Conservation (phyloP, 495 filamentous ascomycete species). For the Talaromyces borbonicus region DNA sequence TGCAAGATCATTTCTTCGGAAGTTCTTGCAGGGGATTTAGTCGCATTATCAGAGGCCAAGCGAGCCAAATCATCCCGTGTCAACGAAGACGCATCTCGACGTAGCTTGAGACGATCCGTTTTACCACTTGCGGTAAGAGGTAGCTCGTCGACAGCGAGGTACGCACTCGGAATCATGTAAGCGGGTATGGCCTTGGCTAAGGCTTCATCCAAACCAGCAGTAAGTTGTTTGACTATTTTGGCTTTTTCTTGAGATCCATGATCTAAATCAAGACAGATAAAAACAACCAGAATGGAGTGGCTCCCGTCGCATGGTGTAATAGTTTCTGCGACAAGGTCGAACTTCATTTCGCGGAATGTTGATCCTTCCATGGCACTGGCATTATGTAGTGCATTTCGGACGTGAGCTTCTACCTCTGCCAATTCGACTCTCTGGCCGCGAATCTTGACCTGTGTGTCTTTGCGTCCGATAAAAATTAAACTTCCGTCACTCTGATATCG, state of each 20-base stretch:
- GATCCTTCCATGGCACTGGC: too few relatives aligned
- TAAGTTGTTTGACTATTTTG: too few relatives aligned
- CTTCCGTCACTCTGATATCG: slow-evolving; percentile 12
- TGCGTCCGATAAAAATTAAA: slow-evolving; percentile 15
- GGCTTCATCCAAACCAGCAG: too few relatives aligned
- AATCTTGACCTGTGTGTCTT: slow-evolving; percentile 39
- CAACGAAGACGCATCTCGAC: slow-evolving; percentile 25
- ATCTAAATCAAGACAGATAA: slow-evolving; percentile 21
- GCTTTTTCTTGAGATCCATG: slow-evolving; percentile 15
- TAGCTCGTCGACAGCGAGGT: slow-evolving; percentile 45
- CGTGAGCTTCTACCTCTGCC: slow-evolving; percentile 29
- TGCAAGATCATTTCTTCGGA: slow-evolving; percentile 11
- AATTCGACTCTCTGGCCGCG: slow-evolving; percentile 38
- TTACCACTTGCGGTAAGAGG: slow-evolving; percentile 48
- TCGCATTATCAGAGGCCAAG: too few relatives aligned
- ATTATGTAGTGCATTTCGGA: slow-evolving; percentile 14
- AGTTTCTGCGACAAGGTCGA: neutral
- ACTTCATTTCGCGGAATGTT: too few relatives aligned
- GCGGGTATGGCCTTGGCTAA: slow-evolving; percentile 26
- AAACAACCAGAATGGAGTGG: neutral
- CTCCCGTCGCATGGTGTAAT: neutral
- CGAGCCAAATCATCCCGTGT: too few relatives aligned
- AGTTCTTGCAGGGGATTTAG: too few relatives aligned
- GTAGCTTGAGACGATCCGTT: slow-evolving; percentile 48
- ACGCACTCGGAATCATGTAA: slow-evolving; percentile 53